phyloP scores from a whole-genome alignment of 176 grass and related monocot species.

The Pontederia paniculata region DNA sequence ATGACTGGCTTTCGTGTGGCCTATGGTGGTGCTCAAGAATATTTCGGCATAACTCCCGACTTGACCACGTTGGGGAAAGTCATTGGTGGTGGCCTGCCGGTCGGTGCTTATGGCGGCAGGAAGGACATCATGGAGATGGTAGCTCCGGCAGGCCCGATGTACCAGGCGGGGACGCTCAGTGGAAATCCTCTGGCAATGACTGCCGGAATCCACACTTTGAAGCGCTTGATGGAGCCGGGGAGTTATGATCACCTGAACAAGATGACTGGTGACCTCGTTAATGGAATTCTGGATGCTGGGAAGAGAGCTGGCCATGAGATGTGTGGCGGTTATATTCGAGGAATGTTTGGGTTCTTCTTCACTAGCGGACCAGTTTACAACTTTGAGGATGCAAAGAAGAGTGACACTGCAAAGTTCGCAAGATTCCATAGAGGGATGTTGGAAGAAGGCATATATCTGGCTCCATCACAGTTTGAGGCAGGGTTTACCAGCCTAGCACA shows the following conservation, averaged over 20 bases:
- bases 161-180: conserved; percentile 96
- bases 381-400: conserved; percentile 82
- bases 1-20: conserved; percentile 95
- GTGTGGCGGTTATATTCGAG: conserved; percentile 78
- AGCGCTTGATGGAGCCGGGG: conserved; percentile 54
- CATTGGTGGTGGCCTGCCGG: conserved; percentile 86
- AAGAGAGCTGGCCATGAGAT: conserved; percentile 70
- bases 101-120: conserved; percentile 90
- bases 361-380: conserved; percentile 65
- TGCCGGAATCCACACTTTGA: conserved; percentile 88
- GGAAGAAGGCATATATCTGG: conserved; percentile 93
- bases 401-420: conserved; percentile 72
- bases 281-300: conserved; percentile 59
- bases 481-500: conserved; percentile 97
- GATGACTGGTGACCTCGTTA: conserved; percentile 60
- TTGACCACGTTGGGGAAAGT: conserved; percentile 89
- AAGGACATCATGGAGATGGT: conserved; percentile 98
- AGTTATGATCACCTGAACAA: conserved; percentile 82
- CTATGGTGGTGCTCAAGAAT: conserved; percentile 92
- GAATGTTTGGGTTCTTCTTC: conserved; percentile 94
- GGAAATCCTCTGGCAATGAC: conserved; percentile 99
- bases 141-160: conserved; percentile 88
- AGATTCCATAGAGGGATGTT: conserved; percentile 87
- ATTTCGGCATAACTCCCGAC: conserved; percentile 89
- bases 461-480: conserved; percentile 86